Evolutionary conservation across 2,329 filamentous ascomycete species (phyloP), one percentile per base, ranked within the genome.

Genomic region (Verticillium nonalfalfae): DNA sequence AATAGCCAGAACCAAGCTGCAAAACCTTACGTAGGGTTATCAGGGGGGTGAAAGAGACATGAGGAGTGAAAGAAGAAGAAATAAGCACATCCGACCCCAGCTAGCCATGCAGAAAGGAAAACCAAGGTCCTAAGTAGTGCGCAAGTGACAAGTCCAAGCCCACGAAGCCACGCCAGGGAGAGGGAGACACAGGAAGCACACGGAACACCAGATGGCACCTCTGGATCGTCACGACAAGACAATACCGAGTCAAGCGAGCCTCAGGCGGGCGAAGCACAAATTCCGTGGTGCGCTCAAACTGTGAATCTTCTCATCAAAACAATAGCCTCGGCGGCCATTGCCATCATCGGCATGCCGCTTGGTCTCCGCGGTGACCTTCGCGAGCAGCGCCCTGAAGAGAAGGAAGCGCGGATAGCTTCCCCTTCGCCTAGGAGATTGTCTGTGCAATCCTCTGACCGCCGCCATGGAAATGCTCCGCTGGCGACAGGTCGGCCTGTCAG

Each of bases 361-460:
- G 21, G n/a, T 50, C 40, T 50, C 40, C 40, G 21, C 40, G 40
- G 4, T 50, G 40, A 11, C 40, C 40, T 50, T 50, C 40, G 40
- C 40, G 40, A 50, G 21, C 40, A 21, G 21, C 40, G 18, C 40
- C 40, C n/a, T 13, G 40, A 50, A 18, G 50, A 52, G 60, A 50
- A 61, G 52, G 57, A 58, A 52, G 50, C 50, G 59, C 56, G 59
- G 59, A 45, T 55, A 34, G 14, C 10, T 26, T 31, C 38, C 58
- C 55, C 54, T 54, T 50, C 35, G 18, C 45, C n/a, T 56, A 50
- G 58, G 58, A 64, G 40, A 50, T 21, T 50, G 40, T 63, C 60
- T 52, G 61, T 59, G 60, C 57, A 55, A 62, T 63, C 61, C 21
- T 64, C 61, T 55, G 61, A 61, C 62, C 57, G 59, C 11, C 54